These are phyloP conservation scores for Pinus albicaulis DNA, from an alignment of 75 land plant species.

Conservation along the genomic window DNA sequence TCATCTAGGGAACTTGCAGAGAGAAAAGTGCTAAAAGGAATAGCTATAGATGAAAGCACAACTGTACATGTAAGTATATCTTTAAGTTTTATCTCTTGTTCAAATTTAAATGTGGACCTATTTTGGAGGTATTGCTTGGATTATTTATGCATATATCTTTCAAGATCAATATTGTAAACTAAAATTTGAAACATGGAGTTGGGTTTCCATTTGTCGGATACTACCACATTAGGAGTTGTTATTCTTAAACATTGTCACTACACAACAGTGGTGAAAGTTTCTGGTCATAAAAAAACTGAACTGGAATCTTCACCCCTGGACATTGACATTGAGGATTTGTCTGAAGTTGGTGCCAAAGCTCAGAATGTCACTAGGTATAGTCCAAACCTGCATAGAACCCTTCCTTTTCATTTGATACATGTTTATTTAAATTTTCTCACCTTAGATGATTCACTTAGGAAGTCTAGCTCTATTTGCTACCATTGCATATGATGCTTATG, in stretches of 20 bases:
- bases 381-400: neutral
- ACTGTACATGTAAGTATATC: conserved; percentile 75
- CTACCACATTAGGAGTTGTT: conserved; percentile 81
- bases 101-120: neutral
- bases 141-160: neutral
- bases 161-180: neutral
- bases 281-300: conserved; percentile 29
- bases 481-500: neutral
- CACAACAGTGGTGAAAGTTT: conserved; percentile 74
- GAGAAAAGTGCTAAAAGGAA: conserved; percentile 90
- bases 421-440: neutral
- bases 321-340: conserved; percentile 84
- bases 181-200: neutral
- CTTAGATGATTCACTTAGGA: neutral
- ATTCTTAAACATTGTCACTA: conserved; percentile 83
- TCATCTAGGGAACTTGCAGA: conserved; percentile 53
- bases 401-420: neutral
- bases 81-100: neutral
- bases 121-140: neutral
- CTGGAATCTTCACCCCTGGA: conserved; percentile 38
- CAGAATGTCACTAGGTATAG: conserved; percentile 86
- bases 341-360: conserved; percentile 96
- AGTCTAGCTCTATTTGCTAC: neutral
- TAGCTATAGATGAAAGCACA: conserved; percentile 94
- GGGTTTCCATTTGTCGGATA: conserved; percentile 50